A percentile compares a stretch with the other conserved stretches of the same genome.
These are phyloP conservation scores for Hericium rajendrae DNA, from an alignment of 768 basidiomycete species.

Conservation along the genomic window DNA sequence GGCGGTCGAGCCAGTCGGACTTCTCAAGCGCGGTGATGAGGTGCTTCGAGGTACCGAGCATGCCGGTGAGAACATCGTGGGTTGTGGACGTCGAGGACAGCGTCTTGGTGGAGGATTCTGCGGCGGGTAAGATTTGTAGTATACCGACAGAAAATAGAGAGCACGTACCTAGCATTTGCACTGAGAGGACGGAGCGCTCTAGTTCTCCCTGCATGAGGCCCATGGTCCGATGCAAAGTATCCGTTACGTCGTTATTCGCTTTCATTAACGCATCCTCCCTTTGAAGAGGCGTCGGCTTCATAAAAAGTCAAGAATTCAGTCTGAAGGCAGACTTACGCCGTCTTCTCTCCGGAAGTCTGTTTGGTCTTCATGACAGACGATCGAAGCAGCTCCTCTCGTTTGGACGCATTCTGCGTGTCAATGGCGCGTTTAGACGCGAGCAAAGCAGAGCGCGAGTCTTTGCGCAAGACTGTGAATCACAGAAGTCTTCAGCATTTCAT, in stretches of 20 bases:
- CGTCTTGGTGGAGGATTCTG: constrained; percentile 73
- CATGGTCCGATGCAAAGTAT: constrained; percentile 76
- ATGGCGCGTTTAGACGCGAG: constrained; percentile 68
- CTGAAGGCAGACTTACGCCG: constrained; percentile 34
- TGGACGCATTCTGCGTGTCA: constrained; percentile 47
- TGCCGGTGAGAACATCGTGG: constrained; percentile 62
- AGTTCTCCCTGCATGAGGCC: constrained; percentile 86
- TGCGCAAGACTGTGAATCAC: constrained; percentile 41
- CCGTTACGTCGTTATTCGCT: constrained; percentile 83
- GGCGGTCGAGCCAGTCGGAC: constrained; percentile 85
- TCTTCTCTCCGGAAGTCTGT: constrained; percentile 44
- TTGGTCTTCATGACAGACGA: constrained; percentile 43
- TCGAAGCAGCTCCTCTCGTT: constrained; percentile 59
- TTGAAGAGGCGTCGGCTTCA: constrained; percentile 18
- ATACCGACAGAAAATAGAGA: not conserved
- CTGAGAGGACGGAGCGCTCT: constrained; percentile 76
- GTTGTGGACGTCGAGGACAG: constrained; percentile 64
- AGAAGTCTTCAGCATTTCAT: not conserved
- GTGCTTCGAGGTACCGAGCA: constrained; percentile 73
- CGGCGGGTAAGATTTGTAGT: not conserved
- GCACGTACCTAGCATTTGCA: constrained; percentile 70
- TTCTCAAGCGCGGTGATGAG: constrained; percentile 84
- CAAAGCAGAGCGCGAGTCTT: constrained; percentile 57
- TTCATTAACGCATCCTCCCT: constrained; percentile 84
- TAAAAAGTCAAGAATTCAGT: not conserved